Evolutionary conservation across 2,329 filamentous ascomycete genomes (phyloP).

Genomic region (Xylaria sp.): DNA sequence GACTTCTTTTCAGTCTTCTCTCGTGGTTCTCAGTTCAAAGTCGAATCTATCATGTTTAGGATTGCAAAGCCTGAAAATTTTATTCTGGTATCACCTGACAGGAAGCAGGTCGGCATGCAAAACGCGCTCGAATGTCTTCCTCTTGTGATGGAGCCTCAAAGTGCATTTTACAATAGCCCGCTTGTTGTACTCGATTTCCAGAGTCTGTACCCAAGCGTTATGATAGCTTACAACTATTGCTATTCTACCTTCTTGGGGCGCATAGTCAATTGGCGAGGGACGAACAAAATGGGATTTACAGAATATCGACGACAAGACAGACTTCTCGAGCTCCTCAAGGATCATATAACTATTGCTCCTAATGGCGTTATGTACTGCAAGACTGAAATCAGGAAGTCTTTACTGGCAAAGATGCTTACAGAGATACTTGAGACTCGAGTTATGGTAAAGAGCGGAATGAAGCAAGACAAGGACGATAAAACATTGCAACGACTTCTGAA

Average conservation of each 20-base stretch:
- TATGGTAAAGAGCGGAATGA: conserved; percentile 99
- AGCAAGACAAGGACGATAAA: conserved; percentile 88
- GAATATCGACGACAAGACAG: conserved; percentile 83
- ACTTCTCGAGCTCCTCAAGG: conserved; percentile 80
- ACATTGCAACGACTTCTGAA: conserved; percentile 87
- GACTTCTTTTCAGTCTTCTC: conserved; percentile 98
- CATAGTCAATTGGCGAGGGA: conserved; percentile 86
- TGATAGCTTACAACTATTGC: conserved; percentile 99
- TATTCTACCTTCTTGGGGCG: conserved; percentile 96
- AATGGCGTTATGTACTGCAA: conserved; percentile 98
- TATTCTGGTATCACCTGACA: conserved; percentile 86
- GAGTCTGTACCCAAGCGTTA: conserved; percentile 93
- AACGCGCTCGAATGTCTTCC: conserved; percentile 95
- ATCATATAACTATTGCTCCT: conserved; percentile 90
- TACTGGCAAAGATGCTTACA: conserved; percentile 94
- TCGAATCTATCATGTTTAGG: conserved; percentile 98
- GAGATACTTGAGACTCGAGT: conserved; percentile 96
- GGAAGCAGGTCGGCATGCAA: conserved; percentile 91
- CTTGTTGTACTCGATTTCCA: conserved; percentile 95
- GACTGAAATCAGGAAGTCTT: conserved; percentile 83
- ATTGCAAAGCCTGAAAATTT: conserved; percentile 98
- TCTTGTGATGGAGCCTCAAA: conserved; percentile 97
- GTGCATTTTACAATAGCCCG: conserved; percentile 91
- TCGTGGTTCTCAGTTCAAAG: conserved; percentile 96
- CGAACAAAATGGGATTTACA: conserved; percentile 93